Percentiles rank a stretch among this genome's conserved stretches.
These are phyloP conservation scores for Stachybotrys chlorohalonatus DNA, from an alignment of 2,329 filamentous ascomycete species.

Conservation along the genomic window DNA sequence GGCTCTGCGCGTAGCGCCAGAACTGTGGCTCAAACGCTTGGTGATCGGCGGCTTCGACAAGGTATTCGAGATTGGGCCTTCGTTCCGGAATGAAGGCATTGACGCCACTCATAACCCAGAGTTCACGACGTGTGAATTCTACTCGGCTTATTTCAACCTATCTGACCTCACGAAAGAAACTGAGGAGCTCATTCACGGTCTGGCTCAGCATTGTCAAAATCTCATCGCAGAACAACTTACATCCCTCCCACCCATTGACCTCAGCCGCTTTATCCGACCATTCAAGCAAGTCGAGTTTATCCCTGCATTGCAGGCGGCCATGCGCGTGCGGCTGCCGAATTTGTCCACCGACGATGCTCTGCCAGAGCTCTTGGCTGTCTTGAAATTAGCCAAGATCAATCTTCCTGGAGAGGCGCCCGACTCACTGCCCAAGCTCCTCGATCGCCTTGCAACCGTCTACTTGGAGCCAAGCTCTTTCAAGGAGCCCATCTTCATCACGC, in stretches of 20 bases:
- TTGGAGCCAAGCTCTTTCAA: slow-evolving; percentile 66
- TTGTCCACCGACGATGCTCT: slow-evolving; percentile 47
- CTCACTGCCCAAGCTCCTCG: slow-evolving; percentile 62
- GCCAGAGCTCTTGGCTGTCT: slow-evolving; percentile 41
- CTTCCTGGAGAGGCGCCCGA: slow-evolving; percentile 55
- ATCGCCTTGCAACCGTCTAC: slow-evolving; percentile 66
- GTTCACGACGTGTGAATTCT: slow-evolving; percentile 97
- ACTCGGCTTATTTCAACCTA: slow-evolving; percentile 74
- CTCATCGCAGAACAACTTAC: slow-evolving; percentile 35
- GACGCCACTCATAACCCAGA: slow-evolving; percentile 93
- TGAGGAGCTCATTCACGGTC: slow-evolving; percentile 55
- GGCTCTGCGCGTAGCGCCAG: slow-evolving; percentile 80
- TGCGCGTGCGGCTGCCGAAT: slow-evolving; percentile 58
- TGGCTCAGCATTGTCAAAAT: slow-evolving; percentile 42
- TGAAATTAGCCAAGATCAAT: slow-evolving; percentile 50
- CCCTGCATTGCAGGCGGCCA: slow-evolving; percentile 61
- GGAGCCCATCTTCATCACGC: slow-evolving; percentile 71
- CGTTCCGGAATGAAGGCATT: slow-evolving; percentile 88
- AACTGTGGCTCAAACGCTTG: slow-evolving; percentile 89
- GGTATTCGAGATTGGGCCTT: slow-evolving; percentile 87
- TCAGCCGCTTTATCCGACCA: slow-evolving; percentile 38
- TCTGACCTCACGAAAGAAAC: slow-evolving; percentile 67
- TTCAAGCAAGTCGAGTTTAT: slow-evolving; percentile 74
- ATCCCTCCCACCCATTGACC: slow-evolving; percentile 37
- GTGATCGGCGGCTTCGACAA: slow-evolving; percentile 81